Evolutionary conservation across 768 basidiomycete species (phyloP), one percentile per base, ranked within the genome.

Genomic region (Lenzites betulinus): DNA sequence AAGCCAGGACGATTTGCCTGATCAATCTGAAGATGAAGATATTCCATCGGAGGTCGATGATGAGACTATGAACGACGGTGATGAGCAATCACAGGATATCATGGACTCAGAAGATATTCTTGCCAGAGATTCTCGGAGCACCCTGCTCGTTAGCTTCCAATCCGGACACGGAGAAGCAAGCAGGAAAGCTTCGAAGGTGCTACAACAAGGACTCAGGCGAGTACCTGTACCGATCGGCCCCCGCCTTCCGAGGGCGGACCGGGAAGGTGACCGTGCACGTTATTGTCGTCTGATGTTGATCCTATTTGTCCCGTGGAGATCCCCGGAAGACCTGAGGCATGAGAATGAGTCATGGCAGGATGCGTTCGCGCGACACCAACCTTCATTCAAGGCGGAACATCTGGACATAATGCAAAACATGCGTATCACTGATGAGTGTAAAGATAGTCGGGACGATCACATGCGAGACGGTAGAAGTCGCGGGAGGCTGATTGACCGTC

Each of bases 401-500:
- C 42, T 25, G 48, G 7, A 48, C 0, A 63, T 71, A 13, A 71
- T 79, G 58, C 54, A 75, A 8, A 80, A 81, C 47, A 79, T 81
- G 68, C 77, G 79, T 42, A 25, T 77, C 0, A 33, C 78, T 5
- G 74, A 79, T 65, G 78, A 80, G 49, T 79, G 78, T 54, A 62
- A 36, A 13, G 35, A 36, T 13, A 36, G 35, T 36, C 35, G 35
- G 13, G 35, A 36, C 13, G 35, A 36, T 13, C 35, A 36, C 13
- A 36, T 36, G 35, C 35, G 35, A 7, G 35, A 36, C 13, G 7
- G 35, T 36, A 13, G 13, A 13, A 36, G 13, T 7, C 35, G 35
- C 7, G 7, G 35, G 13, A 36, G 13, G 35, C 35, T 36, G 35
- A 7, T 7, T 36, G 35, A n/a, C n/a, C n/a, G n/a, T n/a, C n/a